A percentile compares a stretch with the other conserved stretches of the same genome.
These are phyloP conservation scores for bread wheat (Triticum aestivum) DNA, from an alignment of 176 grass and related monocot species.

Conservation along the genomic window IWGSC_CS_RefSeq_v2.1 NC_057812.1:21914550-21915049, in stretches of 20 bases:
- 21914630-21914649: background rate
- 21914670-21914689: too few relatives aligned
- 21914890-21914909: background rate
- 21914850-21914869: background rate
- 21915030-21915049: too few relatives aligned
- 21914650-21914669: background rate
- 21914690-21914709: too few relatives aligned
- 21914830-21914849: background rate
- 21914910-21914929: background rate
- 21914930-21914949: background rate
- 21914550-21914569: background rate
- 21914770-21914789: too few relatives aligned
- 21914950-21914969: background rate
- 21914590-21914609: background rate
- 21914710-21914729: too few relatives aligned
- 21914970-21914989: background rate
- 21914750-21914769: too few relatives aligned
- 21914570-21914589: background rate
- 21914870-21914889: background rate
- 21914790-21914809: background rate
- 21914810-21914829: background rate
- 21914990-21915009: too few relatives aligned
- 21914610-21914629: background rate
- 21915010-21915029: too few relatives aligned
- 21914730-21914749: too few relatives aligned